These are phyloP conservation scores for Tinospora cordifolia DNA, from an alignment of 164 flowering plant genomes.

Conservation along the genomic window DNA sequence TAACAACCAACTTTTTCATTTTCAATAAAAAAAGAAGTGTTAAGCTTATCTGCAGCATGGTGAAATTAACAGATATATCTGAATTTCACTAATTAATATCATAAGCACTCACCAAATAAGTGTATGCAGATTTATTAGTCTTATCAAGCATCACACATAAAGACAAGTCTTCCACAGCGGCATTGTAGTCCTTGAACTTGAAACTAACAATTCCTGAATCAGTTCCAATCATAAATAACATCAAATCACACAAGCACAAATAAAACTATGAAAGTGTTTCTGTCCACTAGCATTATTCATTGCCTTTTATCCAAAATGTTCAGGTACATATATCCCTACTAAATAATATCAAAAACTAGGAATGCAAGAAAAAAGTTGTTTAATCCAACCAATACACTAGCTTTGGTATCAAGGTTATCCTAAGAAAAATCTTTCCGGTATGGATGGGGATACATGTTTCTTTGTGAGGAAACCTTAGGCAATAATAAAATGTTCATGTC, in stretches of 20 bases:
- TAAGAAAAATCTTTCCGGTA: background rate
- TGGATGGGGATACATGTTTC: no score
- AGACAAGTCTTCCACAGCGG: conserved; percentile 78
- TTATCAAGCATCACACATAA: conserved; percentile 67
- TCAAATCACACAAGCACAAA: conserved; percentile 5
- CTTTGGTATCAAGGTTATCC: background rate
- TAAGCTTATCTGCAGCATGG: no score
- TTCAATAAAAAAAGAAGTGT: no score
- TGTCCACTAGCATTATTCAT: no score
- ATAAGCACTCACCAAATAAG: conserved; percentile 61
- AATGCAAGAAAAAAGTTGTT: background rate
- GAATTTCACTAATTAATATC: conserved; percentile 10
- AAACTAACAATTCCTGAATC: conserved; percentile 83
- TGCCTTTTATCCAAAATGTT: background rate
- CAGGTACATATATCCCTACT: background rate
- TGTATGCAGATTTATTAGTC: conserved; percentile 75
- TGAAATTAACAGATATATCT: background rate
- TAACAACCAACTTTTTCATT: no score
- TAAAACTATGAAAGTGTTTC: background rate
- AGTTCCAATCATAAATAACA: conserved; percentile 1
- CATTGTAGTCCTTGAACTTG: conserved; percentile 78
- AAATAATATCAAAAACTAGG: no score
- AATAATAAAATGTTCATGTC: no score
- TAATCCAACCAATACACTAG: background rate
- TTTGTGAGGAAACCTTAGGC: no score